Conservation (phyloP, 805 yeast genomes). For the Lipomyces starkeyi region DNA sequence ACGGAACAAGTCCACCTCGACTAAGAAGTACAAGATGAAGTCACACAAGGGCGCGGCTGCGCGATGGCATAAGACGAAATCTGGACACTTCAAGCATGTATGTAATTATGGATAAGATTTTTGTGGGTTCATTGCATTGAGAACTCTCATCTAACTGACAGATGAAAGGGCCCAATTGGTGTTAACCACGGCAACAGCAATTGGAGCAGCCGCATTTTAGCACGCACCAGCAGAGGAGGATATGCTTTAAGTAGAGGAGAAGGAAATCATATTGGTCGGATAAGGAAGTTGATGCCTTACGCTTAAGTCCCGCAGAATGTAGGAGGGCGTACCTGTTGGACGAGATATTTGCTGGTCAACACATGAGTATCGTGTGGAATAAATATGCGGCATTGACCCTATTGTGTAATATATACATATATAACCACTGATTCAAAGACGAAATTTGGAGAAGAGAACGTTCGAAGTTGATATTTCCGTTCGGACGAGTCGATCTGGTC, state of each 20-base stretch:
- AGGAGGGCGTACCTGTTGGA: background rate
- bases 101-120: conserved; percentile 8
- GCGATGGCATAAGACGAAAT: conserved; percentile 33
- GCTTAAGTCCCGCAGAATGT: conserved; percentile 9
- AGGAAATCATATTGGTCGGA: conserved; percentile 29
- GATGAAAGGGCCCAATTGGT: conserved; percentile 29
- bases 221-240: conserved; percentile 21
- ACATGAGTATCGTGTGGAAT: background rate
- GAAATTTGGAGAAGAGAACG: background rate
- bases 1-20: background rate
- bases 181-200: conserved; percentile 35
- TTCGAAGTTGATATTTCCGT: background rate
- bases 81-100: conserved; percentile 35
- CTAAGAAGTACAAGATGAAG: conserved; percentile 32
- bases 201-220: conserved; percentile 21
- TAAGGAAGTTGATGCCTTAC: conserved; percentile 27
- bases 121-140: no score
- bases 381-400: background rate
- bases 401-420: background rate
- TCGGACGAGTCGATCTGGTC: background rate
- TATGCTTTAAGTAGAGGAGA: conserved; percentile 28
- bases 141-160: background rate
- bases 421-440: background rate
- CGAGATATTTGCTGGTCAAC: background rate
- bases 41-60: conserved; percentile 35